These are phyloP conservation scores for Penicillium sp. DNA, from an alignment of 2,329 filamentous ascomycete genomes.

Conservation along the genomic window DNA sequence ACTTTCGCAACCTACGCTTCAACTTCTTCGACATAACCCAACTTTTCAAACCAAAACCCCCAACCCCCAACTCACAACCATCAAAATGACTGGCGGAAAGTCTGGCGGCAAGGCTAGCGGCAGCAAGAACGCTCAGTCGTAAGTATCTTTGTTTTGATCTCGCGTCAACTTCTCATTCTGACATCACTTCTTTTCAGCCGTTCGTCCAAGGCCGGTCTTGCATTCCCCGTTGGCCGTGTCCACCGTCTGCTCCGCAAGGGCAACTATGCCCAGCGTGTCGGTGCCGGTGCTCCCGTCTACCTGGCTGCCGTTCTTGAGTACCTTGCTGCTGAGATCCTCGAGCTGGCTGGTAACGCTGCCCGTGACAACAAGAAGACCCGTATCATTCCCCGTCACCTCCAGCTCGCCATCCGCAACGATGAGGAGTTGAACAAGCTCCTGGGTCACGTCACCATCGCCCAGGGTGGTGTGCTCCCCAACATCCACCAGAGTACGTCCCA, in stretches of 20 bases:
- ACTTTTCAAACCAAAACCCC: slow-evolving; percentile 24
- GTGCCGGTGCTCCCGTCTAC: slow-evolving; percentile 95
- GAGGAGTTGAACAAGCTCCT: slow-evolving; percentile 99
- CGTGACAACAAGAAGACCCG: slow-evolving; percentile 99
- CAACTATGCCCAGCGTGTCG: slow-evolving; percentile 99
- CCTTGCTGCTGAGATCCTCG: slow-evolving; percentile 96
- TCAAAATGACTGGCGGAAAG: slow-evolving; percentile 99
- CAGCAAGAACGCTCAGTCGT: slow-evolving; percentile 99
- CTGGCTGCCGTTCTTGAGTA: slow-evolving; percentile 97
- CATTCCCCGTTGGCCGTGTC: slow-evolving; percentile 98
- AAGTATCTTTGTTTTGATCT: slow-evolving; percentile 49
- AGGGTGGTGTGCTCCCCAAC: slow-evolving; percentile 95
- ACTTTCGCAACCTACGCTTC: slow-evolving; percentile 26
- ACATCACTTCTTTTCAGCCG: slow-evolving; percentile 60
- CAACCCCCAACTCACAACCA: slow-evolving; percentile 25
- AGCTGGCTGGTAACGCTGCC: slow-evolving; percentile 96
- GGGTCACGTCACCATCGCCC: slow-evolving; percentile 92
- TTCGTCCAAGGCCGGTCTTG: slow-evolving; percentile 98
- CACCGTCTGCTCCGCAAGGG: slow-evolving; percentile 98
- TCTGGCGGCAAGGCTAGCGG: slow-evolving; percentile 99
- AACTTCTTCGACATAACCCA: slow-evolving; percentile 12
- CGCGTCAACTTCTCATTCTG: slow-evolving; percentile 9
- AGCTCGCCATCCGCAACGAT: slow-evolving; percentile 98
- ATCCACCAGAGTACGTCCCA: slow-evolving; percentile 83
- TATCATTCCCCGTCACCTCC: slow-evolving; percentile 98